Evolutionary conservation across 257 asterid species (phyloP).

Genomic region (Dorcoceras hygrometricum): DNA sequence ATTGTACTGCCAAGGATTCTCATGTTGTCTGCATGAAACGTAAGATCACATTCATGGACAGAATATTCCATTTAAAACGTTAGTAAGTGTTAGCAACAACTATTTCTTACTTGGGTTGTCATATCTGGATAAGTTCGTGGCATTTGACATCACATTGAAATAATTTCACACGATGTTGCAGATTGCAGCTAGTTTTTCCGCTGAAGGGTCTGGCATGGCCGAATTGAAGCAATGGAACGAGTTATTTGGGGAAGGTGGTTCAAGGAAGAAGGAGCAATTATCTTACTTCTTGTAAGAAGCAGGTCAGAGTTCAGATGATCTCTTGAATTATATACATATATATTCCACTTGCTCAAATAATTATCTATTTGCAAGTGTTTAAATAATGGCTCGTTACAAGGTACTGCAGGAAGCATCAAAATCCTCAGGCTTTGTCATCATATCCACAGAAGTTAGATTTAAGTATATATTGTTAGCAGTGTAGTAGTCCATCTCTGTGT

Average conservation of each 20-base stretch:
- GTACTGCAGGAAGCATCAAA: neutral
- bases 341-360: too few species aligned
- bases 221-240: constrained; percentile 80
- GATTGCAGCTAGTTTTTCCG: constrained; percentile 86
- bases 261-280: constrained; percentile 76
- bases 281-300: constrained; percentile 59
- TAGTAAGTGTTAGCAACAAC: neutral
- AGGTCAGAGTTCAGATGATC: neutral
- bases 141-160: neutral
- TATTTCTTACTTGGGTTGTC: neutral
- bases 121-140: neutral
- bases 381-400: too few species aligned
- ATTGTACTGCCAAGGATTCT: neutral
- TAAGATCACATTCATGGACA: neutral
- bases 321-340: too few species aligned
- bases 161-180: constrained; percentile 18
- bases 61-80: too few species aligned
- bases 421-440: neutral
- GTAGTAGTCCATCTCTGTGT: neutral
- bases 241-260: constrained; percentile 75
- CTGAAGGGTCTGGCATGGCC: constrained; percentile 60
- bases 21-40: neutral
- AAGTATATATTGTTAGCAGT: neutral
- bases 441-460: neutral
- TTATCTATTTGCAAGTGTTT: neutral